phyloP scores from a whole-genome alignment of 1,284 basidiomycete species.

The Wallemia hederae region DNA sequence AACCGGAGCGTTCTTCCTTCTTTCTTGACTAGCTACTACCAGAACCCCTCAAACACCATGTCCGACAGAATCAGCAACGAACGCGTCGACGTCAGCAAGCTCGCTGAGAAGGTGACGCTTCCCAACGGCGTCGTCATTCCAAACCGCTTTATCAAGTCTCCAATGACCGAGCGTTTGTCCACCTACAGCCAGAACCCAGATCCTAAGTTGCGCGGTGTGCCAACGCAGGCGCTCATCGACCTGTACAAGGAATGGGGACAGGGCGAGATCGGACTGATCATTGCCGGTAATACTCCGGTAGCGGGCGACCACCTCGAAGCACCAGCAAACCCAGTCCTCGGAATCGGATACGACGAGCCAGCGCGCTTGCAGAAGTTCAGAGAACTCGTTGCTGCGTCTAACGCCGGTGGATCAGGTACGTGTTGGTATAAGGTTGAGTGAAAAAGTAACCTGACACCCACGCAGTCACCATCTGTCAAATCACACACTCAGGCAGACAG shows the following conservation, averaged over 20 bases:
- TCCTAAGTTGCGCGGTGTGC: slow-evolving; percentile 11
- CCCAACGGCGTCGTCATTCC: neutral
- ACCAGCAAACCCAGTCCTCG: slow-evolving; percentile 12
- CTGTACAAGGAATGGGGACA: slow-evolving; percentile 15
- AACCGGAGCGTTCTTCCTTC: too few species aligned
- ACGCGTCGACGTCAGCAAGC: neutral
- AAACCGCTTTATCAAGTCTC: slow-evolving; percentile 8
- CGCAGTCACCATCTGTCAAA: neutral
- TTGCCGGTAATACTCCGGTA: slow-evolving; percentile 13
- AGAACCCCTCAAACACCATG: neutral
- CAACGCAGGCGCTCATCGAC: slow-evolving; percentile 6
- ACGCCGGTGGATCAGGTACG: neutral
- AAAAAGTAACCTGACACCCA: neutral
- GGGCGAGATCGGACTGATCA: slow-evolving; percentile 13
- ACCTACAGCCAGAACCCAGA: slow-evolving; percentile 10
- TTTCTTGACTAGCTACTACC: too few species aligned
- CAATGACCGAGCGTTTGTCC: slow-evolving; percentile 16
- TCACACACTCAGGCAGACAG: slow-evolving; percentile 20
- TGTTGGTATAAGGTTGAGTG: neutral
- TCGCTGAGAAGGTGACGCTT: neutral
- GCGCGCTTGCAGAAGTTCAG: neutral
- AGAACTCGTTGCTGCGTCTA: neutral
- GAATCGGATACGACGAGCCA: slow-evolving; percentile 5
- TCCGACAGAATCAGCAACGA: neutral
- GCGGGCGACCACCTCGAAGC: slow-evolving; percentile 12